A percentile compares a stretch with the other conserved stretches of the same genome.
Evolutionary conservation across 129 eudicot genomes (phyloP).

Genomic region (Chrysanthemum lavandulifolium): DNA sequence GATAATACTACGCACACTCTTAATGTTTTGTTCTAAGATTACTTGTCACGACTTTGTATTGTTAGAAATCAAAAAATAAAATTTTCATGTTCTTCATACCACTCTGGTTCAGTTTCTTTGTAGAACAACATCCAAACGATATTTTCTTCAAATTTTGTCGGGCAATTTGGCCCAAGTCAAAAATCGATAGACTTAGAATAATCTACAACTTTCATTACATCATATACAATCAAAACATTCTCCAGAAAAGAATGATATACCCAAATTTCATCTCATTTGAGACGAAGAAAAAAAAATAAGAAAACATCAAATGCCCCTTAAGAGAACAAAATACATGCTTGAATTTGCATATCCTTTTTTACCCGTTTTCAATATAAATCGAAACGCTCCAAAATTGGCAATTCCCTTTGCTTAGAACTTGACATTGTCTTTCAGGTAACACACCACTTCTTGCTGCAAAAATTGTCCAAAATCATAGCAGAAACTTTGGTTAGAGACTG

Average conservation of each 20-base stretch:
- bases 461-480: background rate
- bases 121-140: too few relatives aligned
- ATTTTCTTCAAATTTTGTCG: too few relatives aligned
- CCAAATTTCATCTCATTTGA: slow-evolving; percentile 11
- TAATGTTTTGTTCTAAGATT: too few relatives aligned
- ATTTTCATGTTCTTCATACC: too few relatives aligned
- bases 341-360: background rate
- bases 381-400: slow-evolving; percentile 14
- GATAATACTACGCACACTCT: too few relatives aligned
- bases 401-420: slow-evolving; percentile 53
- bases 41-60: too few relatives aligned
- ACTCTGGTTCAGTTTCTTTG: too few relatives aligned
- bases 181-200: background rate
- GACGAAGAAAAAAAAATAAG: background rate
- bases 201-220: slow-evolving; percentile 16
- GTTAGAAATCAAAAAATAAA: too few relatives aligned
- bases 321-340: slow-evolving; percentile 14
- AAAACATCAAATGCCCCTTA: background rate
- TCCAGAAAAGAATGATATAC: slow-evolving; percentile 3
- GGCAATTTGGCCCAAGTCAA: background rate
- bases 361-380: slow-evolving; percentile 12
- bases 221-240: slow-evolving; percentile 8
- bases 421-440: slow-evolving; percentile 77
- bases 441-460: slow-evolving; percentile 91
- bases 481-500: background rate